These are phyloP conservation scores for Pseudogymnoascus sp. DNA, from an alignment of 2,329 filamentous ascomycete species.

Conservation along the genomic window DNA sequence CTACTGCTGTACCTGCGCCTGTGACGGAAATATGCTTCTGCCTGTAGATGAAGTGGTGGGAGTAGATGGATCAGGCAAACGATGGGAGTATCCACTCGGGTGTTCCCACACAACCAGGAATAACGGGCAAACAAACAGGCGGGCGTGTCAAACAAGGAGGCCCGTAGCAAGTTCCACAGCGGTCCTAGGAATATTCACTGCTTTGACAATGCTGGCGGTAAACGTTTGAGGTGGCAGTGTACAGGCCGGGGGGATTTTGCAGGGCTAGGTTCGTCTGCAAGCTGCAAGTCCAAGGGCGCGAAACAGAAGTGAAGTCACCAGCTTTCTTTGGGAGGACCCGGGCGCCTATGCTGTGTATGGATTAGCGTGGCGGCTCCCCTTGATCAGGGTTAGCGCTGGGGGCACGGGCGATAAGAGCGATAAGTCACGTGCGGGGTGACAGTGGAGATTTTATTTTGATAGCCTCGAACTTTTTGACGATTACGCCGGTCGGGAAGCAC, in stretches of 20 bases:
- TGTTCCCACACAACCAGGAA: conserved; percentile 1
- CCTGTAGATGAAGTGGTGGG: background rate
- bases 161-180: background rate
- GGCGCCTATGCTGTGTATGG: background rate
- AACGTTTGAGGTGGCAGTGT: background rate
- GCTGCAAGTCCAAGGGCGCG: background rate
- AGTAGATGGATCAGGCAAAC: background rate
- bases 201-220: background rate
- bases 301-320: background rate
- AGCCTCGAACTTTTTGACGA: conserved; percentile 6
- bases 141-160: background rate
- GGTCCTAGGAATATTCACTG: background rate
- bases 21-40: background rate
- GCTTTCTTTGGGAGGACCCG: background rate
- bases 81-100: conserved; percentile 6
- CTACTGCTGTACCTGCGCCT: background rate
- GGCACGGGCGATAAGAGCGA: conserved; percentile 7
- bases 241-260: background rate
- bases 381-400: background rate
- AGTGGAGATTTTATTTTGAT: conserved; percentile 9
- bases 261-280: background rate
- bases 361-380: background rate
- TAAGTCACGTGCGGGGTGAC: conserved; percentile 2
- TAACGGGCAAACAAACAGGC: background rate
- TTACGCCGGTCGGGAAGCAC: background rate